Base-by-base conservation (phyloP, 306 rosid genomes). In the Cicer pinnatifidum region DNA sequence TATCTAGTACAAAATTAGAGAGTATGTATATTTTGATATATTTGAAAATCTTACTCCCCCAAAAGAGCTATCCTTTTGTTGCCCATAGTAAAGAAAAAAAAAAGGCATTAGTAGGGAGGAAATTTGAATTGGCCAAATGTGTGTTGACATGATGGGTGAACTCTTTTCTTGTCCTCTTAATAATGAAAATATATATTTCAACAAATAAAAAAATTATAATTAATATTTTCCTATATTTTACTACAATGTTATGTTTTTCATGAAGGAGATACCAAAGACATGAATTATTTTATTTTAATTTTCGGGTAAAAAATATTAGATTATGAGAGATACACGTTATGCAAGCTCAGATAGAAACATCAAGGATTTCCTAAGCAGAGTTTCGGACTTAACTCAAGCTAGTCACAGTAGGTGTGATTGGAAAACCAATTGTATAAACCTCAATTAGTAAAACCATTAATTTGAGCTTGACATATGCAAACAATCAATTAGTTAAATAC, bases 1-100 rank as follows among this genome's bases (percentile, higher is more conserved):
- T 40, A 63, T 75, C 62, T 70, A 45, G 65, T 45, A 23, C 64
- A 70, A 69, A 75, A 75, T 63, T 70, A 71, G 72, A 79, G 63
- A 56, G 74, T 57, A 43, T 59, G 76, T 57, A 43, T 59, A 73
- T 83, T 75, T 75, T 51, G 11, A 37, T 17, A 59, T 47, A 38
- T 58, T 17, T 67, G 54, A 46, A 48, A 59, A 78, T 13, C 77
- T 17, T 75, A 72, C 52, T 68, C 48, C 52, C 67, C 37, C 12
- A 1, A 63, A 70, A 39, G 33, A 20, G 12, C 33, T 40, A 28
- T 50, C 58, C 35, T 59, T 8, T 20, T 23, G 41, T 71, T 8
- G 33, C 48, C 68, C 7, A 37, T 11, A 65, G 57, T 23, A 28
- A 80, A 11, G 13, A 38, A 64, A 6, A 16, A 47, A 59, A 47